Evolutionary conservation across 257 asterid species (phyloP), one percentile per base, ranked within the genome.

Genomic region (Solanum neorickii): DNA sequence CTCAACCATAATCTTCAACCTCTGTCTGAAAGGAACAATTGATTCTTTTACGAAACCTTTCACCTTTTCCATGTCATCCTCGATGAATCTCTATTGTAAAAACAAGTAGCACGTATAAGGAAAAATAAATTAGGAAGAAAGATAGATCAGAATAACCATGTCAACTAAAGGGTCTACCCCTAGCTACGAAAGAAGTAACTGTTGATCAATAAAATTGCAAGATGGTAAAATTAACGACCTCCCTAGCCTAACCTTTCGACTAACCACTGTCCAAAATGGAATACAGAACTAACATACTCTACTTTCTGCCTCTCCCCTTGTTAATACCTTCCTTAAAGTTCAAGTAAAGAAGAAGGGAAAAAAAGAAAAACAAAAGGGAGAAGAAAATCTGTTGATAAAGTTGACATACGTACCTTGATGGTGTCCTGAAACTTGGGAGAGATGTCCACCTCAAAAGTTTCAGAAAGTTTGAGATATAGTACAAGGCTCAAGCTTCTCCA

Each of bases 401-500:
- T n/a, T 31, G 29, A 68, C 56, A 82, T 29, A 18, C 21, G 69
- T 91, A 95, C 98, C 96, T 89, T 90, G 75, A 95, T 92, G 85
- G 91, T 89, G 29, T 95, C 94, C 62, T 91, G 95, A 90, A 94
- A 95, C 29, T 95, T 94, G 9, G 94, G 91, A 47, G 98, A 93
- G 56, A 89, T 56, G 25, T 94, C 95, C 84, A 89, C 88, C 91
- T 87, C 94, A 39, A 87, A 95, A 86, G 69, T 93, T 86, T 95
- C 96, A 2, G 95, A 92, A 77, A 95, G 92, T 91, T 86, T 91
- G 85, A 93, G 93, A 85, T 94, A 94, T 41, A 95, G 47, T 11
- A 95, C 98, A 44, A 95, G 94, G 92, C 93, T 95, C 91, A 94
- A 89, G 89, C 96, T 87, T 95, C 95, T 49, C 98, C 98, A 21